phyloP scores from a whole-genome alignment of 2,329 filamentous ascomycete species.

The Verticillium nubilum region DNA sequence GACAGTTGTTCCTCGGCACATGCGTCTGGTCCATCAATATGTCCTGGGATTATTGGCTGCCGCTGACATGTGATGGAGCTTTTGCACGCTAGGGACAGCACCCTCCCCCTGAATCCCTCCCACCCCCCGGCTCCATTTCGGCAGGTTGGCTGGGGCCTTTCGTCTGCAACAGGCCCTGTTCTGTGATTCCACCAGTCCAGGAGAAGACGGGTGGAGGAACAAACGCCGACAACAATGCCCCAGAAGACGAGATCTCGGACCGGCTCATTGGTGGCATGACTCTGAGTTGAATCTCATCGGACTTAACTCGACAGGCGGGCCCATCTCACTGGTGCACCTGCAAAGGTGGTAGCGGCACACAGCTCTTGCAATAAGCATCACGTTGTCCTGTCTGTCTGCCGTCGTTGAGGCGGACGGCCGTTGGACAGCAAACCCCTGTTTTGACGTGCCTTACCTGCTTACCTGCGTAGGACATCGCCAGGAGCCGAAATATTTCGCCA shows the following conservation, averaged over 20 bases:
- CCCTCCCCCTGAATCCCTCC: neutral
- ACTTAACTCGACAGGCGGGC: neutral
- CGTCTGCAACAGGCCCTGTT: neutral
- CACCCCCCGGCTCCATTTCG: neutral
- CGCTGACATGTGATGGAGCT: slow-evolving; percentile 3
- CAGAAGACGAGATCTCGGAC: neutral
- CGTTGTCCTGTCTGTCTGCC: neutral
- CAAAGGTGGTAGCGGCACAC: neutral
- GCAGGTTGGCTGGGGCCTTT: neutral
- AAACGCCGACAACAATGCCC: neutral
- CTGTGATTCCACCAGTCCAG: neutral
- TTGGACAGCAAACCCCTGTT: neutral
- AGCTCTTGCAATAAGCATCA: neutral
- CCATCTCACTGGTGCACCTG: neutral
- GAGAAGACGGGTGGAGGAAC: neutral
- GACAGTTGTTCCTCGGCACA: slow-evolving; percentile 1
- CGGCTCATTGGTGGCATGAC: neutral
- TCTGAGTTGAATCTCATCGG: neutral
- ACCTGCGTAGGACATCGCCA: neutral
- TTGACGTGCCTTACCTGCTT: neutral
- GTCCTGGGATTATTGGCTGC: neutral
- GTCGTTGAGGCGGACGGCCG: neutral
- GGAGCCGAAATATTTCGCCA: neutral
- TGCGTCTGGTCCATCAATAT: neutral
- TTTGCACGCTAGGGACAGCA: neutral